Evolutionary conservation across 2,329 filamentous ascomycete genomes (phyloP), one percentile per base, ranked within the genome.

Genomic region (Xylaria digitata): DNA sequence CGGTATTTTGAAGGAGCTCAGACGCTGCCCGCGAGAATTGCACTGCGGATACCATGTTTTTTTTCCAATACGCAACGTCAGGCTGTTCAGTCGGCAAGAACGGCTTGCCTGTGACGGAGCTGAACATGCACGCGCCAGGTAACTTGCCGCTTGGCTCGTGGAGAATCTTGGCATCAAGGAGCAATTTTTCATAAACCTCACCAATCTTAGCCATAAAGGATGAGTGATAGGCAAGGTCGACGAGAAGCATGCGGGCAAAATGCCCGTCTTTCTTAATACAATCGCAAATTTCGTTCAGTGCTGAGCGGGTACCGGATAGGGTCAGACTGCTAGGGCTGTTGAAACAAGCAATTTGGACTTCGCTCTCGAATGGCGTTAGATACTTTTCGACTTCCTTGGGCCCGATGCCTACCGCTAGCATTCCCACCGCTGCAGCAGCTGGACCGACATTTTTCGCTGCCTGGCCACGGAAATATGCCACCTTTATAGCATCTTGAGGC

Each of bases 31-130:
- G 49, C n/a, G 21, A 5, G 40, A 78, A 78, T 0, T 59, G 67
- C 1, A 78, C 77, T 0, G 74, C 71, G 0, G 72, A 75, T 0
- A 74, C 64, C 73, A 78, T 75, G 60, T 77, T 78, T 34, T 34
- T 2, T 8, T 34, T 34, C 32, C 32, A 34, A 6, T 34, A 34
- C 32, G 32, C 7, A 34, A 34, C 32, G 7, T 34, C 9, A 6
- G 32, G 32, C 9, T 11, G 32, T 34, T 34, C 32, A 34, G 32
- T 34, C 32, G 32, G 32, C 7, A 34, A 40, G 13, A 40, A 13
- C 37, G 37, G 37, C 37, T 13, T 13, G 2, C 37, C 37, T 40
- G 37, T 40, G 37, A 13, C 37, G 37, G 32, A 34, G 32, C 32
- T 34, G 32, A 34, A 34, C 32, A 34, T 34, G 9, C 7, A 34